A percentile compares a stretch with the other conserved stretches of the same genome.
These are phyloP conservation scores for Carpinus fangiana DNA, from an alignment of 306 rosid genomes.

Conservation along the genomic window DNA sequence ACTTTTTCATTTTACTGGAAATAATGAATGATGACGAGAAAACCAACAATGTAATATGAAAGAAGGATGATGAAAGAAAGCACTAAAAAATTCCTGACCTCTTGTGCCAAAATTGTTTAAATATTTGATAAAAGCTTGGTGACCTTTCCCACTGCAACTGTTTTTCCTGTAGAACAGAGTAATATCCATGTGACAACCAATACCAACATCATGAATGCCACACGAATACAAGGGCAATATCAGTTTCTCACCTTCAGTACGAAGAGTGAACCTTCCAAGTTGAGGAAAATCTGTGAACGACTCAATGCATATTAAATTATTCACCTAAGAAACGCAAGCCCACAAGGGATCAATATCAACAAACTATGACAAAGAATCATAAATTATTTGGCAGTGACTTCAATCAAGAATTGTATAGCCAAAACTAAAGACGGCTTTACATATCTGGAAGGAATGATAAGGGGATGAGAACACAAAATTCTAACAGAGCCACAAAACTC, in stretches of 20 bases:
- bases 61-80: conserved; percentile 19
- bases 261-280: conserved; percentile 98
- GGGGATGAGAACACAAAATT: background rate
- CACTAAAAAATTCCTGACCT: conserved; percentile 43
- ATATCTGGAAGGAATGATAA: background rate
- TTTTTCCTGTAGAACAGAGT: conserved; percentile 61
- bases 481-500: background rate
- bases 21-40: background rate
- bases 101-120: conserved; percentile 59
- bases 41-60: background rate
- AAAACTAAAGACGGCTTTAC: background rate
- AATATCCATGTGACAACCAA: conserved; percentile 9
- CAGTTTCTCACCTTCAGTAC: conserved; percentile 74
- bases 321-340: conserved; percentile 53
- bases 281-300: conserved; percentile 78
- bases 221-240: background rate
- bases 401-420: background rate
- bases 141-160: conserved; percentile 92
- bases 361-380: background rate
- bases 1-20: background rate
- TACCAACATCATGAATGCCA: conserved; percentile 3
- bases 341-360: background rate
- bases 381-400: background rate
- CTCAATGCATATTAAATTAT: conserved; percentile 69
- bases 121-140: conserved; percentile 45